phyloP scores from a whole-genome alignment of 2,329 filamentous ascomycete genomes.

The Alternaria alternata region DNA sequence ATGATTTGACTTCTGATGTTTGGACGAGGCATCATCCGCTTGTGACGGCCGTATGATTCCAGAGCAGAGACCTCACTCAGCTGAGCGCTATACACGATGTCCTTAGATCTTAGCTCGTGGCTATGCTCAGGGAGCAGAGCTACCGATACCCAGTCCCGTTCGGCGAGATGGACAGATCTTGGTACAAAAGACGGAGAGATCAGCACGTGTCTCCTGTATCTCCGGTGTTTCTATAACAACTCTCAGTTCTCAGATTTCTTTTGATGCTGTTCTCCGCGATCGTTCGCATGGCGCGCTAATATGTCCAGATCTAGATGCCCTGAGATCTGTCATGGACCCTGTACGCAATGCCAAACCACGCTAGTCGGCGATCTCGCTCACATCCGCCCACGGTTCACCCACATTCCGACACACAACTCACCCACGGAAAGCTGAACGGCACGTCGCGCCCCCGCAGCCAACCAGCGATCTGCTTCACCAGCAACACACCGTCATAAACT shows the following conservation, averaged over 20 bases:
- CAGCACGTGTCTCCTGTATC: not conserved
- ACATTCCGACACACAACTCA: constrained; percentile 4
- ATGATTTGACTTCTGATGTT: not conserved
- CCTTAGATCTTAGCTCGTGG: not conserved
- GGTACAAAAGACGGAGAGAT: not conserved
- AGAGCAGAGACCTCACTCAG: not conserved
- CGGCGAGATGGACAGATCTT: not conserved
- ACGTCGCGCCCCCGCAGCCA: constrained; percentile 4
- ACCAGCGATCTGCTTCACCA: constrained; percentile 1
- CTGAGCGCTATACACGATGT: not conserved
- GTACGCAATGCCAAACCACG: not conserved
- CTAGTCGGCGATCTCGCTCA: constrained; percentile 2
- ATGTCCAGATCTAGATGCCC: constrained; percentile 3
- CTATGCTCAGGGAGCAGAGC: not conserved
- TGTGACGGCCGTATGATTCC: not conserved
- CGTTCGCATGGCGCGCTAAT: not conserved
- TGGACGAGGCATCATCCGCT: not conserved
- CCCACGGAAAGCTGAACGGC: constrained; percentile 9
- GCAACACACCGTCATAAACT: constrained; percentile 1
- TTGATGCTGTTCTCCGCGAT: constrained; percentile 3
- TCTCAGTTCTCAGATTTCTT: not conserved
- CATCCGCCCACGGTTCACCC: not conserved
- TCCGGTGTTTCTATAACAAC: constrained; percentile 1
- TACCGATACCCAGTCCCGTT: not conserved
- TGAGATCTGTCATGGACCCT: constrained; percentile 6